Evolutionary conservation across 768 basidiomycete species (phyloP), one percentile per base, ranked within the genome.

Genomic region (Tricholoma sp.): DNA sequence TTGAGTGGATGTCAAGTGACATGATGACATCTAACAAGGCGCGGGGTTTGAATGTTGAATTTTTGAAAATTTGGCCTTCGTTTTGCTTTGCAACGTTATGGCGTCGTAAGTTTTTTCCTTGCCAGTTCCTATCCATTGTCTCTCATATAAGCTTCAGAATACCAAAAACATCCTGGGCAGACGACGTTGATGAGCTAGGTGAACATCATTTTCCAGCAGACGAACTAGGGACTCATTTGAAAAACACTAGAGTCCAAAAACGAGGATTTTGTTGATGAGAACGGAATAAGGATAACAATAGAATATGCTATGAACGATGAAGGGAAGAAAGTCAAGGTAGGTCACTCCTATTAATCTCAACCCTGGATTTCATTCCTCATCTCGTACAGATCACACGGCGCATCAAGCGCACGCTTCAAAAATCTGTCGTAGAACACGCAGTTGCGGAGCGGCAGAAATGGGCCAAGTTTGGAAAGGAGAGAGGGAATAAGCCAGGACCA

Each of bases 371-470:
- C n/a, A 21, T n/a, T 27, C 24, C 10, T 37, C 14, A 57, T 45
- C 22, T 24, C 35, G 47, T 27, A 11, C 61, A 95, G 93, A 85
- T 94, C 57, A 97, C 90, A 16, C 84, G 91, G 59, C 85, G 84
- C 63, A 94, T 88, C 68, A 89, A 88, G 72, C 84, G 94, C 27
- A 87, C 85, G 1, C 79, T 97, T 12, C 90, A 94, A 68, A 95
- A 93, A 69, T 86, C 90, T 8, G 80, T 93, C 35, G 97, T 98
- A n/a, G 91, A 94, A 59, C 95, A 96, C 68, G 79, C 83, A 21
- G 94, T 98, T 10, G 97, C 97, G 0, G 94, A 96, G 69, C 84
- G 96, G 50, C 89, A 95, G 72, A 86, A 85, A 62, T 97, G 94
- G 94, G 67, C 84, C 19, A 98, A 96, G 71, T 99, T 99, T 66